phyloP scores from a whole-genome alignment of 2,329 filamentous ascomycete species.

The Aspergillus persii region DNA sequence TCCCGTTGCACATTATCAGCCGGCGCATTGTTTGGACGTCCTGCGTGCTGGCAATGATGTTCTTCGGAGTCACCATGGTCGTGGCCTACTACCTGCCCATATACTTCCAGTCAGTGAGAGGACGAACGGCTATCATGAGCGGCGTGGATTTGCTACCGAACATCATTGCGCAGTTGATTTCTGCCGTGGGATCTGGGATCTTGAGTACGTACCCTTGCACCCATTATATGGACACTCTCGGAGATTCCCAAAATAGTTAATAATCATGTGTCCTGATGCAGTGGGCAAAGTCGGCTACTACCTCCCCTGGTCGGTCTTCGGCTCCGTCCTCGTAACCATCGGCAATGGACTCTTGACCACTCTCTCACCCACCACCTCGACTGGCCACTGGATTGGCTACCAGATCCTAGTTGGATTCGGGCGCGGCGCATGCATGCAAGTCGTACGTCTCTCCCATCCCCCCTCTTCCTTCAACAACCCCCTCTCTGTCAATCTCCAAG shows the following conservation, averaged over 20 bases:
- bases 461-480: no score
- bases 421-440: constrained; percentile 33
- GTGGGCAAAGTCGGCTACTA: constrained; percentile 34
- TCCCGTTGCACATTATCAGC: constrained; percentile 7
- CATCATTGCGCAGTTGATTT: constrained; percentile 33
- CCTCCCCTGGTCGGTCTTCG: constrained; percentile 31
- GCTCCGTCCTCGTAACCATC: constrained; percentile 30
- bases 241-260: background rate
- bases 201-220: constrained; percentile 23
- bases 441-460: constrained; percentile 13
- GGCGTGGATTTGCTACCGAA: constrained; percentile 27
- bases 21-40: constrained; percentile 20
- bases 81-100: constrained; percentile 48
- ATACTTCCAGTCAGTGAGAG: constrained; percentile 47
- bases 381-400: constrained; percentile 48
- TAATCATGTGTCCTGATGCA: constrained; percentile 1
- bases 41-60: constrained; percentile 27
- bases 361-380: constrained; percentile 35
- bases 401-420: constrained; percentile 47
- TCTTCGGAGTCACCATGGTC: constrained; percentile 27
- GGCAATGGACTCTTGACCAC: constrained; percentile 45
- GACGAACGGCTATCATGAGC: constrained; percentile 24
- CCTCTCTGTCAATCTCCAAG: background rate
- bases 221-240: background rate
- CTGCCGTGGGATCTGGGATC: constrained; percentile 32